Evolutionary conservation across 805 yeast genomes (phyloP).

Genomic region (Peterozyma xylosa): DNA sequence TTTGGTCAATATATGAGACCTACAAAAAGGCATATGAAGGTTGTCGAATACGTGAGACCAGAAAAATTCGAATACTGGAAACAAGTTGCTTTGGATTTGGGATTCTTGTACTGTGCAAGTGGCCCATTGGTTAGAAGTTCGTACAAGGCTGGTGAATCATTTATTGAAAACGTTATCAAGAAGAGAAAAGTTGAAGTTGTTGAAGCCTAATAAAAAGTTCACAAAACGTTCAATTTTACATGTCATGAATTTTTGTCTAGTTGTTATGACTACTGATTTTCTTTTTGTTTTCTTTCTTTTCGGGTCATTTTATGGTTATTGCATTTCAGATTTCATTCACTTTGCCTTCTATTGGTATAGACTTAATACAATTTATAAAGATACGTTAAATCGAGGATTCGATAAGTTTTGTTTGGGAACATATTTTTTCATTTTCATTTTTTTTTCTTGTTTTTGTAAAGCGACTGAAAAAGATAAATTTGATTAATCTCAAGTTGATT

Average conservation of each 20-base stretch:
- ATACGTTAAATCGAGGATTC: neutral
- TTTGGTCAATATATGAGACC: conserved; percentile 99
- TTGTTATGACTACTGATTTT: too few species aligned
- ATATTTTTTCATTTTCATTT: too few species aligned
- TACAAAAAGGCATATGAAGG: conserved; percentile 97
- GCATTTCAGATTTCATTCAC: too few species aligned
- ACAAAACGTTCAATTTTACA: too few species aligned
- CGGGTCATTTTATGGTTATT: too few species aligned
- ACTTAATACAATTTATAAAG: neutral
- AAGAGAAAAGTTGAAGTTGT: conserved; percentile 38
- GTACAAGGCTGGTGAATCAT: conserved; percentile 97
- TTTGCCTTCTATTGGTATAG: neutral
- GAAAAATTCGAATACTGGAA: conserved; percentile 94
- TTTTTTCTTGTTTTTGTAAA: too few species aligned
- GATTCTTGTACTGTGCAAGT: conserved; percentile 92
- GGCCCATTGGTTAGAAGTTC: conserved; percentile 97
- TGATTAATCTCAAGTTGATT: too few species aligned
- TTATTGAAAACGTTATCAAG: conserved; percentile 85
- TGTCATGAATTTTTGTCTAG: too few species aligned
- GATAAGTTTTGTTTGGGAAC: neutral
- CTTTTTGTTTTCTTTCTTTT: too few species aligned
- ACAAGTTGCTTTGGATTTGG: conserved; percentile 75
- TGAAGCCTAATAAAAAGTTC: too few species aligned
- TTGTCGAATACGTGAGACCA: conserved; percentile 89
- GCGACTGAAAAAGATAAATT: too few species aligned